These are phyloP conservation scores for Vittaforma corneae DNA, from an alignment of 371 early-diverging fungal genomes.

Conservation along the genomic window DNA sequence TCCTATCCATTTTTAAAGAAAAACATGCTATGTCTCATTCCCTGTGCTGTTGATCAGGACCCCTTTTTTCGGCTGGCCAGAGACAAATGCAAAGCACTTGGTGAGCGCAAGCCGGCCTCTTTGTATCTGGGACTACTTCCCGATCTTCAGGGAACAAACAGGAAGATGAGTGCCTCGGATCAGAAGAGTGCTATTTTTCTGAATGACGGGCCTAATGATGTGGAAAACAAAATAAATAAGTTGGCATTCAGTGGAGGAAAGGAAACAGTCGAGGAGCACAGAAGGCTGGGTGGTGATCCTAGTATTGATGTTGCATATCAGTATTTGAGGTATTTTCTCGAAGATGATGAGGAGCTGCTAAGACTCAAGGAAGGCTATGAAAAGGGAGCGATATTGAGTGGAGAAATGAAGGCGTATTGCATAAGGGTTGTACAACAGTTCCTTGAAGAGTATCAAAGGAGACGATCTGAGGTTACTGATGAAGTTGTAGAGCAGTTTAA, in stretches of 20 bases:
- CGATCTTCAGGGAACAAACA: conserved; percentile 68
- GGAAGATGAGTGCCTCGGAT: conserved; percentile 92
- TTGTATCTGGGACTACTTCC: conserved; percentile 92
- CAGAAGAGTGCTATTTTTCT: conserved; percentile 82
- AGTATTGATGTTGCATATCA: conserved; percentile 91
- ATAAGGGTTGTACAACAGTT: conserved; percentile 72
- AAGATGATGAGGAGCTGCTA: conserved; percentile 80
- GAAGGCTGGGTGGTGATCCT: conserved; percentile 77
- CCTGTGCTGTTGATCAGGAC: conserved; percentile 97
- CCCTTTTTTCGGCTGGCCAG: conserved; percentile 97
- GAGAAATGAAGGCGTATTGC: conserved; percentile 81
- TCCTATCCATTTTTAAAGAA: conserved; percentile 56
- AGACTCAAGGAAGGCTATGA: conserved; percentile 63
- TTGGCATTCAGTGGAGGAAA: conserved; percentile 91
- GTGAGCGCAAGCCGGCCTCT: conserved; percentile 84
- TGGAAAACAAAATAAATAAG: conserved; percentile 93
- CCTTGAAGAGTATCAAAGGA: conserved; percentile 70
- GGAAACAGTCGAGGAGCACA: conserved; percentile 78
- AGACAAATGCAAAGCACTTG: conserved; percentile 80
- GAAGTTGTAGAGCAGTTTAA: conserved; percentile 34
- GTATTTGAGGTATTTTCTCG: conserved; percentile 85
- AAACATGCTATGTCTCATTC: conserved; percentile 86
- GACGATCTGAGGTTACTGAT: conserved; percentile 59
- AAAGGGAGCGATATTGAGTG: conserved; percentile 74
- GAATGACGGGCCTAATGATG: conserved; percentile 76